These are phyloP conservation scores for Capniomyces stellatus DNA, from an alignment of 371 early-diverging fungal genomes.

Conservation along the genomic window DNA sequence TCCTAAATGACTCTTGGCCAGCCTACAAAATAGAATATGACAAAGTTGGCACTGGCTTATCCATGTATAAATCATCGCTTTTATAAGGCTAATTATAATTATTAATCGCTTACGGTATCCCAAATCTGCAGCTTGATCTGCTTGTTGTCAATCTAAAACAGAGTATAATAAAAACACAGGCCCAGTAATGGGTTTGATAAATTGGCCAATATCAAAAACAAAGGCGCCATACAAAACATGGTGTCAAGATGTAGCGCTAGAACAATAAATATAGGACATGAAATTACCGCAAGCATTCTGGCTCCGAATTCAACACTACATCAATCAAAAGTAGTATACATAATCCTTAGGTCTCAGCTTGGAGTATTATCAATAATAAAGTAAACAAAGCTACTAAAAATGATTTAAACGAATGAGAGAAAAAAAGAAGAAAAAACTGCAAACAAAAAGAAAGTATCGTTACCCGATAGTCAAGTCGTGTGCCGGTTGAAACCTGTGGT, in stretches of 20 bases:
- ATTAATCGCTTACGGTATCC: slow-evolving; percentile 51
- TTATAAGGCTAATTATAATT: slow-evolving; percentile 39
- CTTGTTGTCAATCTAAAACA: slow-evolving; percentile 36
- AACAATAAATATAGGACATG: not conserved
- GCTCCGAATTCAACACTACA: slow-evolving; percentile 65
- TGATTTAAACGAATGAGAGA: no score
- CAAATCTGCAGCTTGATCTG: slow-evolving; percentile 94
- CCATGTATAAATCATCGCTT: not conserved
- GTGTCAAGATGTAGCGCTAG: no score
- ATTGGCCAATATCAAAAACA: no score
- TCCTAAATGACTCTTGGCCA: slow-evolving; percentile 89
- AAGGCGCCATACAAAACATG: no score
- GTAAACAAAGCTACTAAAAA: no score
- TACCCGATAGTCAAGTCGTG: slow-evolving; percentile 65
- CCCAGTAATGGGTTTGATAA: no score
- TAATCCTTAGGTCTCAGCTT: no score
- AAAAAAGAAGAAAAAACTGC: no score
- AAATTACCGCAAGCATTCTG: slow-evolving; percentile 36
- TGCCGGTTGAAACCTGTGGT: slow-evolving; percentile 60
- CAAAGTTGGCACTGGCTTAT: not conserved
- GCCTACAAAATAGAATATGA: slow-evolving; percentile 28
- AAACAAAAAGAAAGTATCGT: not conserved
- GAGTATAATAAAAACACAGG: not conserved
- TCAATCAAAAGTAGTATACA: no score
- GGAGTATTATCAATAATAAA: no score